Evolutionary conservation across 306 rosid species (phyloP).

Genomic region (Sophora flavescens): DNA sequence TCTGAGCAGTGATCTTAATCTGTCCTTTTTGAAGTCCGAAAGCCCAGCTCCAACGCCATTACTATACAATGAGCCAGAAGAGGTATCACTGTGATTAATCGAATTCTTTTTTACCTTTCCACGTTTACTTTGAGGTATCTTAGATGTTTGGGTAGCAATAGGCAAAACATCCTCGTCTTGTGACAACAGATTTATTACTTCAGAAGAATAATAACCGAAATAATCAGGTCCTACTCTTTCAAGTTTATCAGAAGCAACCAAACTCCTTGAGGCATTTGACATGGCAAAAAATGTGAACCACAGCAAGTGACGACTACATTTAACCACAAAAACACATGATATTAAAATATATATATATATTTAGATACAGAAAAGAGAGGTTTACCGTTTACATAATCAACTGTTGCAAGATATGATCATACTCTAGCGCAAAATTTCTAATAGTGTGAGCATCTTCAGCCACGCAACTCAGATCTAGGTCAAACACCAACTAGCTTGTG

Average conservation of each 20-base stretch:
- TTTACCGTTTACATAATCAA: slow-evolving; percentile 27
- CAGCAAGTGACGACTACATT: slow-evolving; percentile 46
- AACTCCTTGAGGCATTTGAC: slow-evolving; percentile 61
- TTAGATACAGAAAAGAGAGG: slow-evolving; percentile 33
- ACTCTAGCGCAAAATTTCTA: not conserved
- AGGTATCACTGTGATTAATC: slow-evolving; percentile 24
- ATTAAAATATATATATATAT: not conserved
- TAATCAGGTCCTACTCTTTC: slow-evolving; percentile 74
- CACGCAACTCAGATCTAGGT: slow-evolving; percentile 12
- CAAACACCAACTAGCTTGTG: slow-evolving; percentile 2
- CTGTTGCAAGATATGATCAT: slow-evolving; percentile 27
- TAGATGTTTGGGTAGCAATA: slow-evolving; percentile 43
- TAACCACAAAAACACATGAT: slow-evolving; percentile 13
- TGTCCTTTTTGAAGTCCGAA: slow-evolving; percentile 67
- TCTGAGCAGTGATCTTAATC: slow-evolving; percentile 71
- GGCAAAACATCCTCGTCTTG: slow-evolving; percentile 57
- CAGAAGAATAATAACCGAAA: slow-evolving; percentile 73
- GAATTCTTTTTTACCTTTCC: slow-evolving; percentile 43
- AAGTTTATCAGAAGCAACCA: slow-evolving; percentile 46
- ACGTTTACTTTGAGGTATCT: slow-evolving; percentile 41
- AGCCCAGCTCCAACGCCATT: slow-evolving; percentile 57
- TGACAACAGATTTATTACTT: slow-evolving; percentile 67
- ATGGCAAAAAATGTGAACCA: slow-evolving; percentile 59
- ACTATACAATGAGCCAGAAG: slow-evolving; percentile 52
- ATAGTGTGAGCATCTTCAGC: not conserved